Evolutionary conservation across 345 rosid genomes (phyloP).

Genomic region (rapeseed (Brassica napus)): Da-Ae NC_063436.1:15945501-15946000

Average conservation of each 20-base stretch:
- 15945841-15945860: conserved; percentile 59
- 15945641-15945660: neutral
- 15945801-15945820: conserved; percentile 37
- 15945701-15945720: conserved; percentile 38
- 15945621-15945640: conserved; percentile 1
- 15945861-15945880: conserved; percentile 67
- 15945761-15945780: neutral
- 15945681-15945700: conserved; percentile 40
- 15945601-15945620: conserved; percentile 26
- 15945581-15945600: conserved; percentile 28
- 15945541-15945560: conserved; percentile 11
- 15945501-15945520: conserved; percentile 39
- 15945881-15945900: conserved; percentile 78
- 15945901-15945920: conserved; percentile 82
- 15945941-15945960: conserved; percentile 84
- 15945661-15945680: conserved; percentile 23
- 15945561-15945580: neutral
- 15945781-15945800: conserved; percentile 1
- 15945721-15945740: conserved; percentile 31
- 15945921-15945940: conserved; percentile 89
- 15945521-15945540: conserved; percentile 32
- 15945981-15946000: neutral
- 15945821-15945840: conserved; percentile 57
- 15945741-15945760: conserved; percentile 42
- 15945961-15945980: conserved; percentile 62